phyloP scores from a whole-genome alignment of 805 yeast genomes.

The Suhomyces kilbournensis region DNA sequence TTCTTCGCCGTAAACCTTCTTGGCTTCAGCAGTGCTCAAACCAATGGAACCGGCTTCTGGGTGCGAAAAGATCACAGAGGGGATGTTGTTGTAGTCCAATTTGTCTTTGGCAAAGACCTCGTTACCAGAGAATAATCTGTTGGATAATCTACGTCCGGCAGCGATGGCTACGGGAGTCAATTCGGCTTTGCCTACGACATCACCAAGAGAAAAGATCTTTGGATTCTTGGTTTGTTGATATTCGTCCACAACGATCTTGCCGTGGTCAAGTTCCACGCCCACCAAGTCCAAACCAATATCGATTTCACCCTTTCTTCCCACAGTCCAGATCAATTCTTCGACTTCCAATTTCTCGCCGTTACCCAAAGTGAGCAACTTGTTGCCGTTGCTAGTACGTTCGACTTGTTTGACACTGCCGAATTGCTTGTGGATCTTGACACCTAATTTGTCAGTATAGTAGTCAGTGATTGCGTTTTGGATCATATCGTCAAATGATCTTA shows the following conservation, averaged over 20 bases:
- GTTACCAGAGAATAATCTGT: conserved; percentile 83
- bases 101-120: conserved; percentile 65
- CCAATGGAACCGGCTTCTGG: conserved; percentile 98
- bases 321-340: conserved; percentile 87
- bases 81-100: conserved; percentile 82
- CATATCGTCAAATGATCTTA: conserved; percentile 81
- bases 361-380: conserved; percentile 36
- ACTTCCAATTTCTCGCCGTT: conserved; percentile 48
- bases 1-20: conserved; percentile 72
- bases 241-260: conserved; percentile 77
- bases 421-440: conserved; percentile 75
- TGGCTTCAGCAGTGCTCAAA: conserved; percentile 74
- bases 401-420: conserved; percentile 43
- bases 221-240: conserved; percentile 76
- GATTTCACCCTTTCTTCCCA: conserved; percentile 80
- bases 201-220: conserved; percentile 84
- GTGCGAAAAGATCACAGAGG: conserved; percentile 96
- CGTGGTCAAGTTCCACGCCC: conserved; percentile 59
- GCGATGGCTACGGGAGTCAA: conserved; percentile 98
- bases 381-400: conserved; percentile 31
- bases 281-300: conserved; percentile 75
- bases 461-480: conserved; percentile 80
- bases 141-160: conserved; percentile 91
- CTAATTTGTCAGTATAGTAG: conserved; percentile 69
- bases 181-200: conserved; percentile 88